These are phyloP conservation scores for Dothistroma pini DNA, from an alignment of 2,329 filamentous ascomycete genomes.

Conservation along the genomic window DNA sequence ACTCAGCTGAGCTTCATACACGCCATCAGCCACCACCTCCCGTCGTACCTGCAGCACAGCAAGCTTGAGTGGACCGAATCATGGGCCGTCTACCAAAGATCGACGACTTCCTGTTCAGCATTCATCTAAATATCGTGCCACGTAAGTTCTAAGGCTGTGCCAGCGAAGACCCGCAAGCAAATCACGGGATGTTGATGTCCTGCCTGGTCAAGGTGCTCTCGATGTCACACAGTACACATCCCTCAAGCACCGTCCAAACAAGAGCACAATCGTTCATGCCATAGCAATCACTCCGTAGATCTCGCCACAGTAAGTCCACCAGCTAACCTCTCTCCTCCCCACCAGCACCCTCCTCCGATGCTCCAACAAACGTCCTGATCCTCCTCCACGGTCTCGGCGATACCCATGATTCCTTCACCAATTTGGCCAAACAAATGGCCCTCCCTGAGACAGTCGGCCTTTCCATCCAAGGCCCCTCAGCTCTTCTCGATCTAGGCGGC, in stretches of 20 bases:
- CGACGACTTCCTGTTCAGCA: constrained; percentile 41
- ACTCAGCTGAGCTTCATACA: background rate
- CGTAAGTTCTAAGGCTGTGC: constrained; percentile 38
- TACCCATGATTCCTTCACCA: constrained; percentile 63
- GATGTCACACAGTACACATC: background rate
- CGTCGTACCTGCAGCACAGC: background rate
- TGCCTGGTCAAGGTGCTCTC: background rate
- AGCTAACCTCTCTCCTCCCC: background rate
- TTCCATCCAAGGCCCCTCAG: constrained; percentile 66
- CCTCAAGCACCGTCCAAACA: background rate
- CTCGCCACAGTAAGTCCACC: constrained; percentile 1
- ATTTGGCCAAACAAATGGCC: constrained; percentile 63
- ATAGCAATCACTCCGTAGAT: background rate
- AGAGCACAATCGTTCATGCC: background rate
- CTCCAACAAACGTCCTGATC: constrained; percentile 70
- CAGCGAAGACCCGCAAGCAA: background rate
- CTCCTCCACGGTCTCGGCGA: constrained; percentile 85
- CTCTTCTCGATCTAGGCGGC: constrained; percentile 63
- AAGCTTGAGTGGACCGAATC: constrained; percentile 3
- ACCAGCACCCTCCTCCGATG: constrained; percentile 48
- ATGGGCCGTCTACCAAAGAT: constrained; percentile 42
- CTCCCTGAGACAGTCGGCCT: constrained; percentile 76
- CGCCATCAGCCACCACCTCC: background rate
- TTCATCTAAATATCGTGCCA: constrained; percentile 43
- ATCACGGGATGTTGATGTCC: background rate